These are phyloP conservation scores for Hypericum perforatum DNA, from an alignment of 345 rosid species.

Conservation along the genomic window DNA sequence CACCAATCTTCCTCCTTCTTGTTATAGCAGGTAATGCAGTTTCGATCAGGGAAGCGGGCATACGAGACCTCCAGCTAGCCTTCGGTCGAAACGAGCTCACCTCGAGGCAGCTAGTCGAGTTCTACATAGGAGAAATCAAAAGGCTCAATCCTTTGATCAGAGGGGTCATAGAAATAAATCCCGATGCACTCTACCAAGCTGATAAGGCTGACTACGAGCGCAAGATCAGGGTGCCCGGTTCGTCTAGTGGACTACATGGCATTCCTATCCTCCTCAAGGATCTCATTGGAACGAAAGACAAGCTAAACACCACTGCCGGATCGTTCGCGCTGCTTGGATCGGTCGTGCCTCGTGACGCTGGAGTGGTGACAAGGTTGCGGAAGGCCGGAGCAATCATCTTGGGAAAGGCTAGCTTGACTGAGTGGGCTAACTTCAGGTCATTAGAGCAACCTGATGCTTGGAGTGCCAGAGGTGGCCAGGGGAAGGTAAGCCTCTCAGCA, in stretches of 20 bases:
- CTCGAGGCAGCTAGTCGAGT: slow-evolving; percentile 48
- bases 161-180: slow-evolving; percentile 55
- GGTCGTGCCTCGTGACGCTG: slow-evolving; percentile 34
- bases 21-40: slow-evolving; percentile 3
- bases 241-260: slow-evolving; percentile 31
- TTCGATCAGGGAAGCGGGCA: slow-evolving; percentile 38
- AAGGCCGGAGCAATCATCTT: slow-evolving; percentile 40
- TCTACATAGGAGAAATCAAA: slow-evolving; percentile 34
- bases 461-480: slow-evolving; percentile 43
- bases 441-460: slow-evolving; percentile 24
- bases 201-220: slow-evolving; percentile 31
- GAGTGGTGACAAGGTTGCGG: slow-evolving; percentile 38
- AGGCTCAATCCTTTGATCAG: slow-evolving; percentile 38
- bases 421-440: slow-evolving; percentile 38
- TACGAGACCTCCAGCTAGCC: slow-evolving; percentile 32
- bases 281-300: slow-evolving; percentile 41
- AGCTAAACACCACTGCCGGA: slow-evolving; percentile 45
- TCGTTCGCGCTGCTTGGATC: slow-evolving; percentile 37
- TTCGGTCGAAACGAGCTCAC: slow-evolving; percentile 39
- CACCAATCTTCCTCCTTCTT: too few species aligned
- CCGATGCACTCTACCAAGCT: slow-evolving; percentile 27
- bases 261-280: slow-evolving; percentile 52
- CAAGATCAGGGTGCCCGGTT: slow-evolving; percentile 4
- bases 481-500: slow-evolving; percentile 24
- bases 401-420: slow-evolving; percentile 52